Conservation (phyloP, 805 yeast species). For the Millerozyma miso region DNA sequence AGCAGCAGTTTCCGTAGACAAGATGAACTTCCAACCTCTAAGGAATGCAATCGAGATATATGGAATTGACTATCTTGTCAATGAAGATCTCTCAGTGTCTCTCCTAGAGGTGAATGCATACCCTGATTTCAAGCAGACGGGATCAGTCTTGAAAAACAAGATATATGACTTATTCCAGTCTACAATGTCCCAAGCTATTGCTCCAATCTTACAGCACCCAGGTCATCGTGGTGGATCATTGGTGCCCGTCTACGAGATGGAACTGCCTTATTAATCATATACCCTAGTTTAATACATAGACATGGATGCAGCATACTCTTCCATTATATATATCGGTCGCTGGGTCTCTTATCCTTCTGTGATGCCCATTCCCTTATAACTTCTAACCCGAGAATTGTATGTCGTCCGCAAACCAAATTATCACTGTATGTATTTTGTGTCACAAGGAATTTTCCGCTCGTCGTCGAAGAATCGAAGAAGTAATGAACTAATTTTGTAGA, state of each 20-base stretch:
- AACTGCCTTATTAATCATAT: neutral
- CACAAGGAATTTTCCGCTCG: neutral
- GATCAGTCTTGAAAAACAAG: conserved; percentile 61
- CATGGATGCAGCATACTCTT: neutral
- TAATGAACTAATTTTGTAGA: conserved; percentile 1
- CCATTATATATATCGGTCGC: no score
- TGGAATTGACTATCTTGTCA: conserved; percentile 86
- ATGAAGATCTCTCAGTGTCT: conserved; percentile 47
- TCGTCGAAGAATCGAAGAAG: conserved; percentile 4
- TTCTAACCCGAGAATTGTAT: neutral
- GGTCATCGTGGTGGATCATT: neutral
- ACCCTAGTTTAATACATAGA: neutral
- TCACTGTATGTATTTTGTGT: conserved; percentile 6
- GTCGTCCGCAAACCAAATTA: neutral
- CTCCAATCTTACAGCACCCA: neutral
- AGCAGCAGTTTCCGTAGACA: conserved; percentile 80
- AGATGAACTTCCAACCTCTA: conserved; percentile 79
- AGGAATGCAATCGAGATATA: conserved; percentile 79
- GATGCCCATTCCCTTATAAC: neutral
- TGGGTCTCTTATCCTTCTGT: neutral
- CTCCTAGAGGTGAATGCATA: conserved; percentile 86
- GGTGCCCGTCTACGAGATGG: neutral
- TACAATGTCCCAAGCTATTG: neutral
- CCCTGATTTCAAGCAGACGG: conserved; percentile 97
- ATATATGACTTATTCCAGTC: conserved; percentile 57